These are phyloP conservation scores for Lactarius akahatsu DNA, from an alignment of 768 basidiomycete genomes.

Conservation along the genomic window DNA sequence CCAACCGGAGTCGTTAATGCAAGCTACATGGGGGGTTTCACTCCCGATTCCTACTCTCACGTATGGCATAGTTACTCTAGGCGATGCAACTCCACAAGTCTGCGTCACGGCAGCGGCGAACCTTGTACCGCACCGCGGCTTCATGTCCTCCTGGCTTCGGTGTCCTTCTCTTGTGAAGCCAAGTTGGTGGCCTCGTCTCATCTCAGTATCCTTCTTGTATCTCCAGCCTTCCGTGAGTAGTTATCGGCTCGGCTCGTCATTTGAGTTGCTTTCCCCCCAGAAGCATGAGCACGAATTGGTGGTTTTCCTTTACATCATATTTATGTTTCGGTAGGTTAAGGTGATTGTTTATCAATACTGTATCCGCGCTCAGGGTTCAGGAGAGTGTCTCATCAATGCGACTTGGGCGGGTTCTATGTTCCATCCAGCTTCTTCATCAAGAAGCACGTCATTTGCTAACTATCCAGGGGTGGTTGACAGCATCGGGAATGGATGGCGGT, in stretches of 20 bases:
- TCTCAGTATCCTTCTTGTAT: not conserved
- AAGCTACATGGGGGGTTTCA: not conserved
- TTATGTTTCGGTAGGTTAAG: not conserved
- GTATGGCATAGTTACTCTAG: not conserved
- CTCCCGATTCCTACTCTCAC: not conserved
- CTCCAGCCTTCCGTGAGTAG: not conserved
- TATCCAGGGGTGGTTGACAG: not conserved
- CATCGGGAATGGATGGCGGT: not conserved
- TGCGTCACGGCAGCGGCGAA: constrained; percentile 3
- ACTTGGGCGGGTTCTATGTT: not conserved
- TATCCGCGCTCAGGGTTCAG: constrained; percentile 6
- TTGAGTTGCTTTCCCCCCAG: not conserved
- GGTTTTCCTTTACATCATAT: constrained; percentile 15
- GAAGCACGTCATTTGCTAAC: not conserved
- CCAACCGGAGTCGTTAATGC: not conserved
- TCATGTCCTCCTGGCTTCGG: not conserved
- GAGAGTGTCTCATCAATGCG: constrained; percentile 11
- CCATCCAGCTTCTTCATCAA: constrained; percentile 3
- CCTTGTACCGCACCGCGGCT: not conserved
- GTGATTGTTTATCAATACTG: constrained; percentile 2
- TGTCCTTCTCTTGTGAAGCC: not conserved
- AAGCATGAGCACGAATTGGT: not conserved
- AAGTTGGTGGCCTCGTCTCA: not conserved
- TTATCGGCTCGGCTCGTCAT: not conserved
- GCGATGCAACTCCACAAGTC: not conserved